A percentile compares a stretch with the other conserved stretches of the same genome.
Conservation (phyloP, 176 grass and related monocot genomes). For the Phoenix dactylifera region DNA sequence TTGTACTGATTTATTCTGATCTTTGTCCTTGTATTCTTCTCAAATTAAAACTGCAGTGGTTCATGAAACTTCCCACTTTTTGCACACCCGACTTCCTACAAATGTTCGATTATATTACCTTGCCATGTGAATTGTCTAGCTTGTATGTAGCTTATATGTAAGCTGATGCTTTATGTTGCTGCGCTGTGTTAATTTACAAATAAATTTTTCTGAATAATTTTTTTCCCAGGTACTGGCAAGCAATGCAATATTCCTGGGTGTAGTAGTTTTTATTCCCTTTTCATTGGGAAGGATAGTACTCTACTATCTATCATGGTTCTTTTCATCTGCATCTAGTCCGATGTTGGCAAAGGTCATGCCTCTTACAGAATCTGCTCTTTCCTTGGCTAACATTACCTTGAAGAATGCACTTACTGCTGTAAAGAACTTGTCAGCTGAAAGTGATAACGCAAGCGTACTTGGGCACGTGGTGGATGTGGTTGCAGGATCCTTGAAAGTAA, state of each 20-base stretch:
- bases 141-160: too few relatives aligned
- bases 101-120: too few relatives aligned
- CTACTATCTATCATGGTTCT: constrained; percentile 90
- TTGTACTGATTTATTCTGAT: too few relatives aligned
- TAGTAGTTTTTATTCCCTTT: constrained; percentile 92
- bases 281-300: constrained; percentile 93
- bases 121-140: too few relatives aligned
- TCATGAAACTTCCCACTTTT: too few relatives aligned
- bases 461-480: constrained; percentile 68
- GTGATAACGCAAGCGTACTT: constrained; percentile 54
- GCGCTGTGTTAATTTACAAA: too few relatives aligned
- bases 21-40: too few relatives aligned
- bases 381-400: constrained; percentile 78
- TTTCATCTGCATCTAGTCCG: constrained; percentile 80
- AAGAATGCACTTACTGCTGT: constrained; percentile 65
- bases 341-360: constrained; percentile 74
- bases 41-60: too few relatives aligned
- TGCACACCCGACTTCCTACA: too few relatives aligned
- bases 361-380: constrained; percentile 68
- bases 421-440: constrained; percentile 77
- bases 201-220: not conserved
- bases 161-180: too few relatives aligned
- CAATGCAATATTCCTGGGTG: constrained; percentile 97
- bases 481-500: constrained; percentile 72
- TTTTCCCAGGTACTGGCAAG: constrained; percentile 80